A percentile compares a stretch with the other conserved stretches of the same genome.
Conservation (phyloP, 129 eudicot species). For the Chrysanthemum lavandulifolium region DNA sequence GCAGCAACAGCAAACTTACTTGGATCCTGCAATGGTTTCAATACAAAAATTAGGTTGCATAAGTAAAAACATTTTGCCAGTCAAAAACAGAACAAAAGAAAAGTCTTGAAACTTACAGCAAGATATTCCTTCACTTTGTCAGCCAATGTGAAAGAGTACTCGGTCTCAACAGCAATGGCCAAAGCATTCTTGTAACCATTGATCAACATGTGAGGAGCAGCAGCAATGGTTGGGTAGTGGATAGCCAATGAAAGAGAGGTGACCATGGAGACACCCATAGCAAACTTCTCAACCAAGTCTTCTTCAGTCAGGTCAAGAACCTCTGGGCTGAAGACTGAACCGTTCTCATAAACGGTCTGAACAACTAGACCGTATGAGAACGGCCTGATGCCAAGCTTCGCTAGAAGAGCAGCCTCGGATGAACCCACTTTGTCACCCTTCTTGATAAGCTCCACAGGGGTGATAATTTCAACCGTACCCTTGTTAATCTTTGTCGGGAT, state of each 20-base stretch:
- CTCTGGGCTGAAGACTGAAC: conserved; percentile 78
- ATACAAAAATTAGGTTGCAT: not conserved
- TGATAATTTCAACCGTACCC: conserved; percentile 94
- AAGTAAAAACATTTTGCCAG: not conserved
- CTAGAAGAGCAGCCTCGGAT: conserved; percentile 81
- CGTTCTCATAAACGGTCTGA: conserved; percentile 59
- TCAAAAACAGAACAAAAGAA: too few species aligned
- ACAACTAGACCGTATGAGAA: conserved; percentile 82
- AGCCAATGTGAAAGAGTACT: conserved; percentile 67
- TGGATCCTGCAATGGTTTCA: conserved; percentile 55
- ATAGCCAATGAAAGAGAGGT: conserved; percentile 62
- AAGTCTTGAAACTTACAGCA: conserved; percentile 32
- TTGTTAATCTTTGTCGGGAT: conserved; percentile 97
- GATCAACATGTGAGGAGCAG: conserved; percentile 87
- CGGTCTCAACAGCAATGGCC: conserved; percentile 75
- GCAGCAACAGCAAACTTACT: conserved; percentile 84
- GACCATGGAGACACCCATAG: conserved; percentile 66
- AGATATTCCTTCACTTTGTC: conserved; percentile 85
- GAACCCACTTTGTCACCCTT: conserved; percentile 96
- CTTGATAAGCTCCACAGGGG: conserved; percentile 87
- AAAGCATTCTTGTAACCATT: conserved; percentile 79
- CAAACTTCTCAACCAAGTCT: conserved; percentile 69
- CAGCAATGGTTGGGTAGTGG: conserved; percentile 78
- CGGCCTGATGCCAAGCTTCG: conserved; percentile 88
- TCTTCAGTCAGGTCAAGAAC: conserved; percentile 79